Conservation (phyloP, 2,329 filamentous ascomycete species). For the Fusarium coffeatum region DNA sequence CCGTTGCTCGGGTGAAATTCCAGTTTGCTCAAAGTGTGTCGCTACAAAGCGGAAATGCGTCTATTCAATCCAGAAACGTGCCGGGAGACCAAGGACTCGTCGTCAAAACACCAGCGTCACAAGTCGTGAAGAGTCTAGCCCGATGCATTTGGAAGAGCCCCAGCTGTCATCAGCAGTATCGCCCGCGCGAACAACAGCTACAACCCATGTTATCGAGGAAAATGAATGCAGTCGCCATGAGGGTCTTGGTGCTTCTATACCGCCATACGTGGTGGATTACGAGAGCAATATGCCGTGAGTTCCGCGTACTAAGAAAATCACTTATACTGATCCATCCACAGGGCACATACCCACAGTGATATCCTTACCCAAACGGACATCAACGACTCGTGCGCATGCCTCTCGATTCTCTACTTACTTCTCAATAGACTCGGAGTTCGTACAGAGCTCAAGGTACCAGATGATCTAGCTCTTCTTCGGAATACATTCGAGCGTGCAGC, state of each 20-base stretch:
- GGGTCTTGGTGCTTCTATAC: background rate
- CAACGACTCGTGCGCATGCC: slow-evolving; percentile 10
- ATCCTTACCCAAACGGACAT: slow-evolving; percentile 9
- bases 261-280: background rate
- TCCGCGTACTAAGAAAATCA: background rate
- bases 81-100: background rate
- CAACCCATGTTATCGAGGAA: background rate
- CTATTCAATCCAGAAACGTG: background rate
- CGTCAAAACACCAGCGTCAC: background rate
- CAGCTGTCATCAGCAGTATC: background rate
- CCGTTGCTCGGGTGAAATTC: slow-evolving; percentile 8
- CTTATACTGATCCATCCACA: background rate
- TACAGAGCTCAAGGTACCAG: background rate
- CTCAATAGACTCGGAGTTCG: slow-evolving; percentile 4
- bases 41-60: background rate
- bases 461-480: background rate
- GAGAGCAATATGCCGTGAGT: background rate
- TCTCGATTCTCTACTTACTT: slow-evolving; percentile 5
- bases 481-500: slow-evolving; percentile 5
- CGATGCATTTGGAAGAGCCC: background rate
- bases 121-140: background rate
- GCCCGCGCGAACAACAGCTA: background rate
- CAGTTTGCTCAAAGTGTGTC: background rate
- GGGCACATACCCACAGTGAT: background rate
- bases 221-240: background rate